Evolutionary conservation across 148 eudicot species (phyloP).

Genomic region (Gaultheria prostrata): DNA sequence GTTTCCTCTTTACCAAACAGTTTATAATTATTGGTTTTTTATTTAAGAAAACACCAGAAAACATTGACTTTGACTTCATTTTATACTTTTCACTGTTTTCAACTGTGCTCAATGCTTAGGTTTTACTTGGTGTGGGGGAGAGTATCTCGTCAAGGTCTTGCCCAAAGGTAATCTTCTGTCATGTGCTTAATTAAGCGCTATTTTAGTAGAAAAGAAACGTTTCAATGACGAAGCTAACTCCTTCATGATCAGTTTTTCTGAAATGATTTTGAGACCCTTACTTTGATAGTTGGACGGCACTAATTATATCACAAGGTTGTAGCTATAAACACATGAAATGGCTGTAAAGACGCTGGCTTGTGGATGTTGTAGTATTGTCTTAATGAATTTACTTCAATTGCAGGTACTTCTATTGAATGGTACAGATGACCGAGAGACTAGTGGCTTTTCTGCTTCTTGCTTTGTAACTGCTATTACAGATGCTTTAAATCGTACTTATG

Average conservation of each 20-base stretch:
- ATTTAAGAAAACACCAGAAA: not conserved
- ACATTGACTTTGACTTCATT: constrained; percentile 7
- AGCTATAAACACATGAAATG: not conserved
- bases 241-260: not conserved
- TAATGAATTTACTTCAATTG: constrained; percentile 9
- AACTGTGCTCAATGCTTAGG: constrained; percentile 37
- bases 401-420: constrained; percentile 94
- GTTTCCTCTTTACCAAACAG: not conserved
- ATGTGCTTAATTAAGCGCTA: not conserved
- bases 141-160: constrained; percentile 78
- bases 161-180: constrained; percentile 57
- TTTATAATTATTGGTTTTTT: not conserved
- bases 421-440: constrained; percentile 81
- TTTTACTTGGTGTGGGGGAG: constrained; percentile 83
- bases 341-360: not conserved
- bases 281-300: not conserved
- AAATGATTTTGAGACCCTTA: not conserved
- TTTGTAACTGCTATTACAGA: constrained; percentile 92
- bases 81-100: not conserved
- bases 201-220: not conserved
- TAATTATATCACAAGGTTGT: not conserved
- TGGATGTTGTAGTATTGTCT: not conserved
- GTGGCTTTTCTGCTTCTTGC: constrained; percentile 76
- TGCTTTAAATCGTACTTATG: constrained; percentile 89
- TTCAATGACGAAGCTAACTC: not conserved